phyloP scores from a whole-genome alignment of 495 filamentous ascomycete genomes.

The Pyronema omphalodes region DNA sequence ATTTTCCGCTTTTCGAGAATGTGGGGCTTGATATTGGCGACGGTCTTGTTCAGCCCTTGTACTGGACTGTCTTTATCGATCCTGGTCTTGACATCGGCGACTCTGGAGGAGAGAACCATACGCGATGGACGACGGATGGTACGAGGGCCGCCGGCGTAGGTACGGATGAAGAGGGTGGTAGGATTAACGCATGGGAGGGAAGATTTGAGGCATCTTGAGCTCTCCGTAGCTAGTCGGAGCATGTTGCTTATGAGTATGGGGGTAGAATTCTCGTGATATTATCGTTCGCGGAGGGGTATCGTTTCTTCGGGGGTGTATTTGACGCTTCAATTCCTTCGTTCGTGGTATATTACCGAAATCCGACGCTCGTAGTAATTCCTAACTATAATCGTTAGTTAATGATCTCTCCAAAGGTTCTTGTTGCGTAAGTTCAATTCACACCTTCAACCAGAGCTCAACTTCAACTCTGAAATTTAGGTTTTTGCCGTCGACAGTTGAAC shows the following conservation, averaged over 20 bases:
- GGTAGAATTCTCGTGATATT: too few relatives aligned
- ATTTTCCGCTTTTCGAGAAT: not conserved
- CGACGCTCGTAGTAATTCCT: too few relatives aligned
- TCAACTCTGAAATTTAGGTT: too few relatives aligned
- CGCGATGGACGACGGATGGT: conserved; percentile 37
- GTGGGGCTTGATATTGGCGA: conserved; percentile 2
- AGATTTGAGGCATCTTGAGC: conserved; percentile 9
- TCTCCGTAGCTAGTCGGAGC: conserved; percentile 5
- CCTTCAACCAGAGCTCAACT: too few relatives aligned
- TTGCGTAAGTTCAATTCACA: too few relatives aligned
- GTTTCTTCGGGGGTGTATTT: too few relatives aligned
- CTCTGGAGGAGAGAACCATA: conserved; percentile 61
- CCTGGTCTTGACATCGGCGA: conserved; percentile 31
- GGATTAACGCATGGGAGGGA: not conserved
- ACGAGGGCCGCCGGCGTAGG: conserved; percentile 5
- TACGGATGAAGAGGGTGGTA: conserved; percentile 6
- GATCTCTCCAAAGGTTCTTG: too few relatives aligned
- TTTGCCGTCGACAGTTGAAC: too few relatives aligned
- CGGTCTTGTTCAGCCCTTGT: not conserved
- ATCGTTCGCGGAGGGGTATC: too few relatives aligned
- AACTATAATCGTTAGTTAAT: too few relatives aligned
- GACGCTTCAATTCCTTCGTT: too few relatives aligned
- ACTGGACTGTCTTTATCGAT: conserved; percentile 18
- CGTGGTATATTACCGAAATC: too few relatives aligned
- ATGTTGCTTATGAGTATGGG: conserved; percentile 1